Percentiles rank a stretch among this genome's conserved stretches.
Conservation (phyloP, 2,329 filamentous ascomycete genomes). For the Gaeumannomyces tritici region DNA sequence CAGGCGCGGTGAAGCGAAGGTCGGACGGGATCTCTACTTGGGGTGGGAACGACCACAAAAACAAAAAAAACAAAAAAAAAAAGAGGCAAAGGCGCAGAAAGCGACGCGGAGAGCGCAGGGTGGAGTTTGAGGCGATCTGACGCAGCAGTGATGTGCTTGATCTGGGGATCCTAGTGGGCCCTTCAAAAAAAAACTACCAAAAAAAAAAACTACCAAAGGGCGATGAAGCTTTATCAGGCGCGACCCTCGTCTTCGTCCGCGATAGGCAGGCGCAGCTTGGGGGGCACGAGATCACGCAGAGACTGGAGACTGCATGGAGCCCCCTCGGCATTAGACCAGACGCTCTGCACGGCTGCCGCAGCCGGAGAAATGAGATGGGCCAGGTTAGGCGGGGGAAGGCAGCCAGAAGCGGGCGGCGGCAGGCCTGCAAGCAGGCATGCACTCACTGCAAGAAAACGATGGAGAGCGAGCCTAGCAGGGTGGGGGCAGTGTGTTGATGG, state of each 20-base stretch:
- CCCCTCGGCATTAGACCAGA: background rate
- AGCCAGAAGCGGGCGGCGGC: background rate
- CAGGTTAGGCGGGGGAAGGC: background rate
- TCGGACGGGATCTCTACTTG: background rate
- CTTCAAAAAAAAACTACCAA: too few species aligned
- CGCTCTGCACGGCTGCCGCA: background rate
- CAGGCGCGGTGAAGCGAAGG: background rate
- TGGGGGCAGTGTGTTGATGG: background rate
- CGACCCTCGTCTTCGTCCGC: background rate
- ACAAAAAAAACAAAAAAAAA: background rate
- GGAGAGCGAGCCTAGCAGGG: background rate
- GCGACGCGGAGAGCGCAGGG: background rate
- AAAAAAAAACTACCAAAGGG: too few species aligned
- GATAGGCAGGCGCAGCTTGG: background rate
- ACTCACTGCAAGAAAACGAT: too few species aligned
- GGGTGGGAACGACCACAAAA: background rate
- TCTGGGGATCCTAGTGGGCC: background rate
- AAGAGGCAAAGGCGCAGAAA: background rate
- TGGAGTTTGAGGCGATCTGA: background rate
- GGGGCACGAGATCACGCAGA: conserved; percentile 1
- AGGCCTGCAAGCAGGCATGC: too few species aligned
- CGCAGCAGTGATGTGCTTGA: background rate
- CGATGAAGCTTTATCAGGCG: conserved; percentile 1
- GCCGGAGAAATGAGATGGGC: background rate
- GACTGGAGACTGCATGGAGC: background rate